A percentile compares a stretch with the other conserved stretches of the same genome.
These are phyloP conservation scores for Chlorella sp. DNA, from an alignment of 139 green algal species.

Conservation along the genomic window DNA sequence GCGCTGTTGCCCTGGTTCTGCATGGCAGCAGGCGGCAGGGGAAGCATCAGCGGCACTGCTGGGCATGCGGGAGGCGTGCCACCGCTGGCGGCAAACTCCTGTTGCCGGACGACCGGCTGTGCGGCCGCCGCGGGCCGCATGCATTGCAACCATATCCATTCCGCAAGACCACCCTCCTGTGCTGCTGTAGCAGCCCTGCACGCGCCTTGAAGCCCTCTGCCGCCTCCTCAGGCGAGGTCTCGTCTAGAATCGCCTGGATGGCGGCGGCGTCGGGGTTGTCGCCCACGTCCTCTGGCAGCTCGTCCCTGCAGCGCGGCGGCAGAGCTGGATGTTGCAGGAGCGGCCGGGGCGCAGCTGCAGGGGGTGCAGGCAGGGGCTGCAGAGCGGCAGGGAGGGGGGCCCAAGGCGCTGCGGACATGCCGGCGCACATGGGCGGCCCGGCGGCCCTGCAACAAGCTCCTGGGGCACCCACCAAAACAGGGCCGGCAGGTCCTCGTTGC, in stretches of 20 bases:
- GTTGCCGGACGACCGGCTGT: no score
- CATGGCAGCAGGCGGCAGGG: background rate
- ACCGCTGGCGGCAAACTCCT: no score
- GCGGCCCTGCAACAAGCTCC: background rate
- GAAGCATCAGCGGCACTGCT: background rate
- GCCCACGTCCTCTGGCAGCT: slow-evolving; percentile 66
- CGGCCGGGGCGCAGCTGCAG: no score
- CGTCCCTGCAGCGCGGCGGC: slow-evolving; percentile 54
- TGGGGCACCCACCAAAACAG: slow-evolving; percentile 9
- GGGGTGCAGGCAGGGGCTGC: slow-evolving; percentile 50
- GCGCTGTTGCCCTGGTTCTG: slow-evolving; percentile 83
- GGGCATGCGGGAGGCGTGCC: no score
- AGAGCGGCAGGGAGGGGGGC: background rate
- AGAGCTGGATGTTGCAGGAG: background rate
- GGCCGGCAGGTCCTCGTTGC: slow-evolving; percentile 32
- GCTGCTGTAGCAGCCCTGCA: background rate
- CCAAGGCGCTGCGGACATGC: background rate
- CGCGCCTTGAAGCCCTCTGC: slow-evolving; percentile 79
- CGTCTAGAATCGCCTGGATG: slow-evolving; percentile 76
- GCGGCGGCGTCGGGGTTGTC: slow-evolving; percentile 70
- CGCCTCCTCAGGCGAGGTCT: slow-evolving; percentile 77
- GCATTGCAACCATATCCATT: background rate
- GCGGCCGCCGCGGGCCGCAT: no score
- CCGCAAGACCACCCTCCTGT: background rate
- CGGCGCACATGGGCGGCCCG: background rate